phyloP scores from a whole-genome alignment of 371 early-diverging fungal genomes.

The Mortierella sp. region DNA sequence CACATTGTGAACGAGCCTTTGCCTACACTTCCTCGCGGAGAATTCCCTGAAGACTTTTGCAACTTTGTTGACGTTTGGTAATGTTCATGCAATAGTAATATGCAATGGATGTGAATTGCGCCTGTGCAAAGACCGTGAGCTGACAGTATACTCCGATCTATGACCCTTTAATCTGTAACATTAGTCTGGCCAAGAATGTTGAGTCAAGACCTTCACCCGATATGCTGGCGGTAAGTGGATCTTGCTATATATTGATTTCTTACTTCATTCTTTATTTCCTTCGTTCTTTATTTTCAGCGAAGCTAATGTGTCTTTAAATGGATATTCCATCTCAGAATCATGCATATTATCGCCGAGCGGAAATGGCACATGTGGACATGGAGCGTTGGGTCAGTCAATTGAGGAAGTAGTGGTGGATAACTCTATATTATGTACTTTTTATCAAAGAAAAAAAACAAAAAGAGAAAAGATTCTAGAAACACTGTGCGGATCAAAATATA shows the following conservation, averaged over 20 bases:
- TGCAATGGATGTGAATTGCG: neutral
- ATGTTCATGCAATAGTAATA: conserved; percentile 5
- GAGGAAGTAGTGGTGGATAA: conserved; percentile 21
- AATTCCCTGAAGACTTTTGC: conserved; percentile 81
- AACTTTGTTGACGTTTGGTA: conserved; percentile 86
- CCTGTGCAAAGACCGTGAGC: neutral
- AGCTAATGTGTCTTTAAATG: neutral
- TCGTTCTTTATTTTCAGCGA: no score
- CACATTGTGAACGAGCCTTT: conserved; percentile 94
- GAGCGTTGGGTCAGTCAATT: conserved; percentile 63
- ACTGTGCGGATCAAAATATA: neutral
- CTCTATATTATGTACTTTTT: conserved; percentile 3
- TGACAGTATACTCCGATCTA: neutral
- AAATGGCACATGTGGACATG: conserved; percentile 68
- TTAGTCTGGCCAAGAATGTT: conserved; percentile 50
- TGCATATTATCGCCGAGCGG: conserved; percentile 66
- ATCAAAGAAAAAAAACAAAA: neutral
- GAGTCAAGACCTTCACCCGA: conserved; percentile 54
- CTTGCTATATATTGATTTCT: no score
- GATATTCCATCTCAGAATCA: conserved; percentile 61
- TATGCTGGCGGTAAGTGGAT: conserved; percentile 47
- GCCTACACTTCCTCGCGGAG: conserved; percentile 80
- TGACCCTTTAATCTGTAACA: neutral
- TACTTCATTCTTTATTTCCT: no score
- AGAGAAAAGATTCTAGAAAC: neutral